Percentiles rank a stretch among this genome's conserved stretches.
Evolutionary conservation across 495 filamentous ascomycete genomes (phyloP).

Genomic region (Daldinia decipiens): DNA sequence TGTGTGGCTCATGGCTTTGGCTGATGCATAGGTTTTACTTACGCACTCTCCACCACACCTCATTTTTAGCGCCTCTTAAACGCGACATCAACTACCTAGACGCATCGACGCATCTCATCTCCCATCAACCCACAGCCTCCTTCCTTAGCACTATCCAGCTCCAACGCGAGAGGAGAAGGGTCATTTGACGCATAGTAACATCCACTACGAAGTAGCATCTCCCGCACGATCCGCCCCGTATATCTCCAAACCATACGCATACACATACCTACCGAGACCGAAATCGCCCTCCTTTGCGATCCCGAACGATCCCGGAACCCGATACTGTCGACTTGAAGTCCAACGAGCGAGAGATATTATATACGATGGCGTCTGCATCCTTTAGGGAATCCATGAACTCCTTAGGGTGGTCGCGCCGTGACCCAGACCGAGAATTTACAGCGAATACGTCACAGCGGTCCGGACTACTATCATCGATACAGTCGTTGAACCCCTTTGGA

Average conservation of each 20-base stretch:
- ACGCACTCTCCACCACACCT: constrained; percentile 33
- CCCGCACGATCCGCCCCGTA: constrained; percentile 46
- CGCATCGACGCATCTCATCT: constrained; percentile 19
- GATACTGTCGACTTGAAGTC: constrained; percentile 5
- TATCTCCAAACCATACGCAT: constrained; percentile 42
- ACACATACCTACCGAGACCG: constrained; percentile 22
- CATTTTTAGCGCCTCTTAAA: constrained; percentile 38
- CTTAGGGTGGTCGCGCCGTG: constrained; percentile 91
- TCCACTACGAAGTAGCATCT: constrained; percentile 44
- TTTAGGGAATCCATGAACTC: constrained; percentile 96
- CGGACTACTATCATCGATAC: constrained; percentile 80
- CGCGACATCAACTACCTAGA: constrained; percentile 38
- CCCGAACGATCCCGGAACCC: constrained; percentile 22
- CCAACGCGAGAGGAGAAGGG: constrained; percentile 41
- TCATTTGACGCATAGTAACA: constrained; percentile 53
- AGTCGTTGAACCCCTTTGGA: constrained; percentile 89
- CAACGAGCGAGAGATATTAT: constrained; percentile 15
- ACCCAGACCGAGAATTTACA: constrained; percentile 71
- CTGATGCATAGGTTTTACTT: constrained; percentile 30
- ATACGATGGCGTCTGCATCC: constrained; percentile 82
- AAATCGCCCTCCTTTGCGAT: constrained; percentile 28
- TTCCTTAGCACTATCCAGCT: constrained; percentile 35
- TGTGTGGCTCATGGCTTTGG: constrained; percentile 40
- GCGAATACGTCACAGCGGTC: constrained; percentile 77
- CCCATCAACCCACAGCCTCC: constrained; percentile 31